These are phyloP conservation scores for Chimonanthus salicifolius DNA, from an alignment of 164 flowering plant species.

Conservation along the genomic window DNA sequence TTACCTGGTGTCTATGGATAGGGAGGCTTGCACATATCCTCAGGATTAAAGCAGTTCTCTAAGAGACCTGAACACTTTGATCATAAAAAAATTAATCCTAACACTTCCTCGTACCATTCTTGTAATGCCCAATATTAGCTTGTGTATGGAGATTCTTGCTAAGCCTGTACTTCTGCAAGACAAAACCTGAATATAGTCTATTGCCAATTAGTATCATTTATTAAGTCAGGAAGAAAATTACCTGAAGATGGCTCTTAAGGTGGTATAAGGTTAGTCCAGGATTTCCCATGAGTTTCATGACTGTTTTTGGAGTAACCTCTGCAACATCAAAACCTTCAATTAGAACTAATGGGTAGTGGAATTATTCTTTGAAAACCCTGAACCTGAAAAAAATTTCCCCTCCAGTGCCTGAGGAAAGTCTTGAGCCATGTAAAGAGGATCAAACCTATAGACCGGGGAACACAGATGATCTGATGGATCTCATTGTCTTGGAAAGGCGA, in stretches of 20 bases:
- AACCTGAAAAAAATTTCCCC: too few species aligned
- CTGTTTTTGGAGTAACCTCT: constrained; percentile 97
- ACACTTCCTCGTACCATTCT: constrained; percentile 44
- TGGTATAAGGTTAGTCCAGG: constrained; percentile 89
- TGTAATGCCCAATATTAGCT: constrained; percentile 41
- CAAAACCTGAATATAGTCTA: constrained; percentile 8
- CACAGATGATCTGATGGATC: too few species aligned
- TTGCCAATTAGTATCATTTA: background rate
- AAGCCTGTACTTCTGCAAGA: constrained; percentile 63
- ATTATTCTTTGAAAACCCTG: constrained; percentile 6
- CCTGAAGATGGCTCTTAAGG: constrained; percentile 91
- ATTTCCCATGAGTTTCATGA: constrained; percentile 92
- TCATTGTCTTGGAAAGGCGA: too few species aligned
- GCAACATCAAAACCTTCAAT: constrained; percentile 22
- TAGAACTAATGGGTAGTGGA: background rate
- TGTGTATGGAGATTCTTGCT: constrained; percentile 78
- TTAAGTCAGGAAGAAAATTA: constrained; percentile 12
- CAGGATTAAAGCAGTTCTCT: too few species aligned
- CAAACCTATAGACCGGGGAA: too few species aligned
- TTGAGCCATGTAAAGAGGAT: too few species aligned
- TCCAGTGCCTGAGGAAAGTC: too few species aligned
- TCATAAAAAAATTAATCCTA: background rate
- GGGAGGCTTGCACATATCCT: too few species aligned
- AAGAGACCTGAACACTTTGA: too few species aligned
- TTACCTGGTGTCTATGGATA: too few species aligned